phyloP scores from a whole-genome alignment of 1,139 yeast genomes.

The Candida pseudocylindracea region DNA sequence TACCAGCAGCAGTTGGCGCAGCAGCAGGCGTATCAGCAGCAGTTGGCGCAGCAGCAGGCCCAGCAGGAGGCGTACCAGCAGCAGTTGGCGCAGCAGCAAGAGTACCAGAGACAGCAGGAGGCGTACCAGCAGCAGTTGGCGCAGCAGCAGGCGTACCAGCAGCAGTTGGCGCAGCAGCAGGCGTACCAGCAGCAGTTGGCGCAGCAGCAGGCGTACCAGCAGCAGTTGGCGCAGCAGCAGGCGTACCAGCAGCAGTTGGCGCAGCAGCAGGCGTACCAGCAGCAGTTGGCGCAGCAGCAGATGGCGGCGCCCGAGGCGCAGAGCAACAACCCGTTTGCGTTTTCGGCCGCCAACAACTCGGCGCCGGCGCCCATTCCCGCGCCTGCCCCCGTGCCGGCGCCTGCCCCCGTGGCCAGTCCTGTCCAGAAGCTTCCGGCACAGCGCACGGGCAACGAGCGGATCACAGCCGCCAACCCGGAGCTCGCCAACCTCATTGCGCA shows the following conservation, averaged over 20 bases:
- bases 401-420: background rate
- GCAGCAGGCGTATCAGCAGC: constrained; percentile 3
- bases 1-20: constrained; percentile 6
- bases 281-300: constrained; percentile 8
- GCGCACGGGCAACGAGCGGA: background rate
- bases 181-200: constrained; percentile 7
- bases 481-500: constrained; percentile 59
- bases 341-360: constrained; percentile 3
- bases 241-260: constrained; percentile 13
- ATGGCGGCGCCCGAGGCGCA: constrained; percentile 53
- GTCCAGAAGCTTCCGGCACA: constrained; percentile 1
- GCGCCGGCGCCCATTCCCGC: no score
- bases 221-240: constrained; percentile 1
- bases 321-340: constrained; percentile 79
- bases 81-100: constrained; percentile 1
- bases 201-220: constrained; percentile 12
- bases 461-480: constrained; percentile 26
- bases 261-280: no score
- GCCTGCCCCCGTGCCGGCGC: constrained; percentile 4
- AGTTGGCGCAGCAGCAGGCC: constrained; percentile 7
- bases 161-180: constrained; percentile 6
- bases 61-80: constrained; percentile 43
- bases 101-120: constrained; percentile 3
- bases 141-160: background rate
- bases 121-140: background rate